A percentile compares a stretch with the other conserved stretches of the same genome.
Conservation (phyloP, 768 basidiomycete genomes). For the Suillus plorans region DNA sequence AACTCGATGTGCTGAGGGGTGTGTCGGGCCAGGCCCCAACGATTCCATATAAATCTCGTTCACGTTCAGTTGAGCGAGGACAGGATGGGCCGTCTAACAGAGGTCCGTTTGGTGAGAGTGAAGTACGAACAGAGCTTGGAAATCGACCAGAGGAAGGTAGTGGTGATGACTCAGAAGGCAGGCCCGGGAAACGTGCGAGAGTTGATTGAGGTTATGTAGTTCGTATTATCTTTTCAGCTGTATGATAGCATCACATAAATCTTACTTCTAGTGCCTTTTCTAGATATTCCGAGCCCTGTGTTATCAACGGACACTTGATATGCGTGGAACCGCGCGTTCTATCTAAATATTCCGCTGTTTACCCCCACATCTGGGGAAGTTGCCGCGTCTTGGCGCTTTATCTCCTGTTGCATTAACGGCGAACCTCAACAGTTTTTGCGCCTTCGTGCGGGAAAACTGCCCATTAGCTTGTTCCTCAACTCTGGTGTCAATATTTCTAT, state of each 20-base stretch:
- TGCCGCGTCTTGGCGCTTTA: background rate
- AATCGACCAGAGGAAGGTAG: constrained; percentile 18
- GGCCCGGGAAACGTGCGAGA: constrained; percentile 32
- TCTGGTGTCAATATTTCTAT: background rate
- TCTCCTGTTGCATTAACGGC: background rate
- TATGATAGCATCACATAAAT: constrained; percentile 5
- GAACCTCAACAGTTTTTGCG: background rate
- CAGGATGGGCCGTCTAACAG: constrained; percentile 16
- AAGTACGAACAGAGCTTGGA: constrained; percentile 22
- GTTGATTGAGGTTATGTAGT: constrained; percentile 24
- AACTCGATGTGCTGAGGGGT: constrained; percentile 56
- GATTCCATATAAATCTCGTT: constrained; percentile 17
- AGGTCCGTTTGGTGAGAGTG: constrained; percentile 15
- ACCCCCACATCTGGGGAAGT: background rate
- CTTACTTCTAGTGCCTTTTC: background rate
- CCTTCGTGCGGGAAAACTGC: background rate
- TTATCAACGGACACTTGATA: background rate
- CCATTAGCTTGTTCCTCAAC: background rate
- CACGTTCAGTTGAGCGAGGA: constrained; percentile 30
- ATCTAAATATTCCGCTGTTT: background rate
- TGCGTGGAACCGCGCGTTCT: background rate
- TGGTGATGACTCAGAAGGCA: constrained; percentile 21
- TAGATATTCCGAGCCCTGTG: background rate
- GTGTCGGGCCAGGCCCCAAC: constrained; percentile 18
- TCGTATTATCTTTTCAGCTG: constrained; percentile 8